Evolutionary conservation across 768 basidiomycete species (phyloP), one percentile per base, ranked within the genome.

Genomic region (Pholiota molesta): DNA sequence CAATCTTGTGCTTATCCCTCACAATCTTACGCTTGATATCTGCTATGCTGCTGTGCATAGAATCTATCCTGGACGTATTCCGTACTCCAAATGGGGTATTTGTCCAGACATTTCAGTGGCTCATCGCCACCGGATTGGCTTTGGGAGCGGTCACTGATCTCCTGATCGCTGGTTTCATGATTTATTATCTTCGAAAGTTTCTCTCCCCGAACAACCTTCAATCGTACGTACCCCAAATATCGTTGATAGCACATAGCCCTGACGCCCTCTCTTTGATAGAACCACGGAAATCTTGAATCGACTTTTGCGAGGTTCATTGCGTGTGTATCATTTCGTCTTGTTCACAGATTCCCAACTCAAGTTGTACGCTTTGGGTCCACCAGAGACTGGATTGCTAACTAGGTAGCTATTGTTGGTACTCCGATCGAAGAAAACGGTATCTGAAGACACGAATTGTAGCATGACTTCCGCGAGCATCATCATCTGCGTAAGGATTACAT

Each of bases 131-230:
- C 6, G 59, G 52, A 10, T 40, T 60, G 39, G 28, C 59, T 17
- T 28, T 60, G 9, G 52, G 59, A 17, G 59, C 59, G 5, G 28
- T 52, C 4, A 35, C 59, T 4, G 59, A 60, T n/a, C 13, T 60
- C n/a, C 40, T 55, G 14, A 60, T 60, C 5, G 59, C 59, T 13
- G 52, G 23, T 13, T 60, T 44, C 29, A 60, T 60, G 59, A 53
- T 60, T 40, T 60, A 37, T 23, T 52, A 59, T 26, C 51, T 52
- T 23, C 17, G 49, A 14, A 35, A 28, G 21, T 28, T 59, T 17
- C 23, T 53, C 5, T 52, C 58, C 14, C 26, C 49, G 5, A 49
- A 37, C 29, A 54, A 54, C 26, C 40, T 55, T 0, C n/a, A 45
- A 44, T 55, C 59, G 44, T 47, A 33, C 1, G 44, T 29, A 23